Conservation (phyloP, 257 asterid species). For the Cinchona pubescens region DNA sequence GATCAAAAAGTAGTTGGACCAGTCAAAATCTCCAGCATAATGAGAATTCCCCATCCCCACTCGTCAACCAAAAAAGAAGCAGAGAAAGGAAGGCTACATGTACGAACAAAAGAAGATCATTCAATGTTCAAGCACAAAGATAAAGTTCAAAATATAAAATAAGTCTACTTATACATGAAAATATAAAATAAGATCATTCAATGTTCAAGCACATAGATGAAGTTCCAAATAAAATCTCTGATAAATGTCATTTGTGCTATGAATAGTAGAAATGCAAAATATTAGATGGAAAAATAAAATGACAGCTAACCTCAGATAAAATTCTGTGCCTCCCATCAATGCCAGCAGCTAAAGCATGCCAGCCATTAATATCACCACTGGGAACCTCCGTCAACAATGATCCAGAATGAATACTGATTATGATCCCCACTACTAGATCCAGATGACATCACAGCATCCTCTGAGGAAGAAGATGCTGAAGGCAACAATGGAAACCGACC, state of each 20-base stretch:
- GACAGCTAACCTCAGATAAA: conserved; percentile 36
- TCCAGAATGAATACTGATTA: conserved; percentile 31
- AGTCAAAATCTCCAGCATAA: no score
- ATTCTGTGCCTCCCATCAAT: conserved; percentile 70
- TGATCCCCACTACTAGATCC: conserved; percentile 21
- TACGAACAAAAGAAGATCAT: background rate
- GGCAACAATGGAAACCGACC: conserved; percentile 46
- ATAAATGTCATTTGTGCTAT: background rate
- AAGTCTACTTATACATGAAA: background rate
- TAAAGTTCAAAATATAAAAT: no score
- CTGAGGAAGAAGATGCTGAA: conserved; percentile 47
- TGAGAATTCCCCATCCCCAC: background rate
- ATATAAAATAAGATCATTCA: background rate
- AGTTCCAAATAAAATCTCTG: background rate
- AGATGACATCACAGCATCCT: conserved; percentile 39
- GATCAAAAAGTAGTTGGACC: no score
- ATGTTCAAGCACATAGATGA: background rate
- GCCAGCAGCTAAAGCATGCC: conserved; percentile 63
- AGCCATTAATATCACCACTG: conserved; percentile 43
- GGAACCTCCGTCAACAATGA: conserved; percentile 43
- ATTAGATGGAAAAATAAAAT: conserved; percentile 8
- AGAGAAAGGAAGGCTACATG: conserved; percentile 3
- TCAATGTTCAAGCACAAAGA: no score
- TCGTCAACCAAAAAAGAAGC: background rate
- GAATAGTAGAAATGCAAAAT: conserved; percentile 6